Base-by-base conservation (phyloP, 441 rosid genomes). In the Erodium texanum region DNA sequence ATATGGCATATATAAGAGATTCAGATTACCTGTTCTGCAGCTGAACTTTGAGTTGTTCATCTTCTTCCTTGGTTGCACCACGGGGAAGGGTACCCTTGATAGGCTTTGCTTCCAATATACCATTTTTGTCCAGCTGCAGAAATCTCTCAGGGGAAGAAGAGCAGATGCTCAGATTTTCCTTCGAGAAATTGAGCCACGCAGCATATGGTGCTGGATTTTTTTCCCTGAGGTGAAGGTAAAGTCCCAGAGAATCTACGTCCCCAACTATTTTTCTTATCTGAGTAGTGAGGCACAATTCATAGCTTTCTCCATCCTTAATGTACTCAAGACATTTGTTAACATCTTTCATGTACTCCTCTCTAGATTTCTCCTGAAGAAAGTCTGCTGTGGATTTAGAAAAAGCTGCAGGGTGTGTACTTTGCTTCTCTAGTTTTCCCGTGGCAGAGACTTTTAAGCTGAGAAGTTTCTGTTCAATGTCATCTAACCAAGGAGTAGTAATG, bases 251-350 rank as follows among this genome's bases (percentile, higher is more conserved):
- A 81, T 94, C 86, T 32, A 85, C 73, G 24, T 85, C 77, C 74
- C 77, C 82, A 32, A 88, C 69, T 36, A 29, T 76, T 75, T 74
- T 80, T 68, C 93, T 84, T 43, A 86, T 76, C 80, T 86, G 95
- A 77, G 94, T 85, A n/a, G 99, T 94, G 23, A 90, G 84, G 78
- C 99, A 94, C 68, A 90, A 83, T 81, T 94, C 98, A 72, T 94
- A 94, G 92, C 99, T 94, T 79, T 94, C 99, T 48, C 99, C 99
- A 58, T 92, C 98, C 86, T 79, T 88, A 23, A 92, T 90, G 75
- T 83, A 92, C 62, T 81, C 43, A 76, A 87, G 81, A 71, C 98
- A 88, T 78, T 79, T 87, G 68, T 80, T 58, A 71, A 94, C 90
- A 77, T 92, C 96, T 14, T 75, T 70, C 54, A 89, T 68, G 56